Evolutionary conservation across 208 protist genomes (phyloP).

Genomic region (Acanthamoeba healyi): DNA sequence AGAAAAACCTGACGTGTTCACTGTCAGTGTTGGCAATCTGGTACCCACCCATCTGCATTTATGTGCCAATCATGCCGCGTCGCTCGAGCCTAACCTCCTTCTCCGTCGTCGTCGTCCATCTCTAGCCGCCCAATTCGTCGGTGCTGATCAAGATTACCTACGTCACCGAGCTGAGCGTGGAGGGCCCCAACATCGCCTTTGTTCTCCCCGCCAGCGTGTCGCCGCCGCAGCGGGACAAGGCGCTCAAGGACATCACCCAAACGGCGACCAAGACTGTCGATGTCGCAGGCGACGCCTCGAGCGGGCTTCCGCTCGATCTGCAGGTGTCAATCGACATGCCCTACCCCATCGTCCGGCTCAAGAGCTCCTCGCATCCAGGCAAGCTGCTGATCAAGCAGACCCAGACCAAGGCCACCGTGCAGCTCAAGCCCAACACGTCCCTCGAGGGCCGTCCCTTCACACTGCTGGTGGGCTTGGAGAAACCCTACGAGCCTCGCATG

Average conservation of each 20-base stretch:
- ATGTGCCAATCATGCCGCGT: no score
- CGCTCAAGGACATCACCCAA: slow-evolving; percentile 10
- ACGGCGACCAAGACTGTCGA: slow-evolving; percentile 2
- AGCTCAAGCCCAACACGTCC: slow-evolving; percentile 7
- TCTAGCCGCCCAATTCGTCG: slow-evolving; percentile 68
- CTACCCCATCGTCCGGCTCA: slow-evolving; percentile 79
- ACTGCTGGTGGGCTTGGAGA: slow-evolving; percentile 75
- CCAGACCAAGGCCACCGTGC: slow-evolving; percentile 80
- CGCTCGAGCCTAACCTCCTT: no score
- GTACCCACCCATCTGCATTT: no score
- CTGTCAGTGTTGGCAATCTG: slow-evolving; percentile 83
- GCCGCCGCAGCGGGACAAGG: slow-evolving; percentile 16
- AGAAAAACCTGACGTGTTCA: slow-evolving; percentile 85
- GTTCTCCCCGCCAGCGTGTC: slow-evolving; percentile 77
- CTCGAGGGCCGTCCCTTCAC: slow-evolving; percentile 63
- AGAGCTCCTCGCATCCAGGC: slow-evolving; percentile 76
- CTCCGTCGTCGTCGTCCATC: neutral
- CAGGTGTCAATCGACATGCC: slow-evolving; percentile 80
- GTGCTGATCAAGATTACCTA: slow-evolving; percentile 83
- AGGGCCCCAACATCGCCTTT: slow-evolving; percentile 80
- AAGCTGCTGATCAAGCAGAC: slow-evolving; percentile 76
- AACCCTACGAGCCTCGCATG: slow-evolving; percentile 84
- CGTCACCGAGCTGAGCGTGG: slow-evolving; percentile 74
- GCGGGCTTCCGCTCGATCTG: neutral
- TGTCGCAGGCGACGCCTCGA: neutral